Evolutionary conservation across 768 basidiomycete species (phyloP), one percentile per base, ranked within the genome.

Genomic region (Neoboletus magnificus): DNA sequence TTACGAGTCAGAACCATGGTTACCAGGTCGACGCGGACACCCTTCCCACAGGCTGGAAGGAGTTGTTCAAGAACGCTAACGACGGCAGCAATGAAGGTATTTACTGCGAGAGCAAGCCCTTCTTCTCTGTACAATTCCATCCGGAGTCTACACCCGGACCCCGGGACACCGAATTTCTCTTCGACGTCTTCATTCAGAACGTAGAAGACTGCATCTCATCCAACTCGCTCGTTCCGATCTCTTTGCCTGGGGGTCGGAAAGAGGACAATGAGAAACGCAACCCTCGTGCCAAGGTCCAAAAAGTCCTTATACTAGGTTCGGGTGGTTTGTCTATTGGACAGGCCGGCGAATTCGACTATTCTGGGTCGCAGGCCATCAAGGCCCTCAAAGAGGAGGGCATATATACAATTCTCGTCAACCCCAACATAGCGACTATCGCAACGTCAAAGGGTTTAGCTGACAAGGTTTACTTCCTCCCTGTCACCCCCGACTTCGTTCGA

Each of bases 321-420:
- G 97, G 97, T 29, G 97, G 97, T 60, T 78, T 99, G 20, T 98
- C 95, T 12, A 99, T 99, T 61, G 97, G 97, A 48, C 97, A 99
- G 70, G 97, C 97, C 1, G 97, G 97, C 62, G 97, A 99, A 73
- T 99, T 99, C 74, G 97, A 99, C 75, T 99, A 99, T 76, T 98
- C 97, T 0, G 97, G 97, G 59, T 96, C 93, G 37, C 97, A 99
- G 71, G 96, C 97, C 13, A 96, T 99, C 82, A 99, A 99, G 75
- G 97, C 97, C 11, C 82, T 99, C 62, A 98, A 98, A 76, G 93
- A 93, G 70, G 97, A 98, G 71, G 97, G 97, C 33, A 98, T 99
- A 68, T 98, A 97, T 75, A 99, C 97, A 56, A 93, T 99, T 73
- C 86, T 99, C 71, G 84, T 99, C 64, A 98, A 98, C 74, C 96